Conservation (phyloP, 257 asterid species). For the Leptodermis oblonga region DNA sequence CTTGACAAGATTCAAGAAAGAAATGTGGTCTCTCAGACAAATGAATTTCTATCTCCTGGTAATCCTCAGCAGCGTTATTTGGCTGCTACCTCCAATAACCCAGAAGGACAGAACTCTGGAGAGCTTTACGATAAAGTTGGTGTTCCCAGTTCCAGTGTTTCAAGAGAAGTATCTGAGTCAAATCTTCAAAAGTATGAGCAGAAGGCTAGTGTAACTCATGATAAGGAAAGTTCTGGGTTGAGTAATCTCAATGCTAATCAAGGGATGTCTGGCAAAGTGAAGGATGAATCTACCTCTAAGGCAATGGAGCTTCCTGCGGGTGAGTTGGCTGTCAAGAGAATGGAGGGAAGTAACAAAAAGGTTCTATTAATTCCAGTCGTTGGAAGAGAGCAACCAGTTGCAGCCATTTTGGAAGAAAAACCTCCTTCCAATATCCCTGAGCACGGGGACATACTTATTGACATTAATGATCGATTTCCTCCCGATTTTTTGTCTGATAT, state of each 20-base stretch:
- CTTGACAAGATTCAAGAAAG: conserved; percentile 30
- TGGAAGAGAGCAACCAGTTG: conserved; percentile 34
- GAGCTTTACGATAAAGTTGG: conserved; percentile 28
- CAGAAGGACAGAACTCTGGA: conserved; percentile 21
- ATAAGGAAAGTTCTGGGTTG: conserved; percentile 31
- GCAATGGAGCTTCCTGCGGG: conserved; percentile 29
- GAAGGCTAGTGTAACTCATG: conserved; percentile 29
- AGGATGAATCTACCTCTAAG: conserved; percentile 34
- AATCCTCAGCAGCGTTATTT: conserved; percentile 26
- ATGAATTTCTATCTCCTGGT: conserved; percentile 29
- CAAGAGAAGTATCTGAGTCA: conserved; percentile 32
- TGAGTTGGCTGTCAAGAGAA: conserved; percentile 30
- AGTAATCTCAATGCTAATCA: conserved; percentile 26
- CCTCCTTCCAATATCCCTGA: conserved; percentile 32
- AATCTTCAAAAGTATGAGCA: conserved; percentile 35
- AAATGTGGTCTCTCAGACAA: conserved; percentile 31
- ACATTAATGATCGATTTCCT: conserved; percentile 81
- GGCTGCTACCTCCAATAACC: conserved; percentile 31
- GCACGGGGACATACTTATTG: conserved; percentile 69
- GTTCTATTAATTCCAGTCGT: conserved; percentile 27
- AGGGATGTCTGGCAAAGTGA: conserved; percentile 30
- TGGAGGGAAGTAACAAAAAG: conserved; percentile 23
- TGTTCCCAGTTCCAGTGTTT: conserved; percentile 23
- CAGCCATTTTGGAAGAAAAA: conserved; percentile 37
- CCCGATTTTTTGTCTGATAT: conserved; percentile 76